A percentile compares a stretch with the other conserved stretches of the same genome.
phyloP scores from a whole-genome alignment of 331 rosid species.

The Saraca asoca region DNA sequence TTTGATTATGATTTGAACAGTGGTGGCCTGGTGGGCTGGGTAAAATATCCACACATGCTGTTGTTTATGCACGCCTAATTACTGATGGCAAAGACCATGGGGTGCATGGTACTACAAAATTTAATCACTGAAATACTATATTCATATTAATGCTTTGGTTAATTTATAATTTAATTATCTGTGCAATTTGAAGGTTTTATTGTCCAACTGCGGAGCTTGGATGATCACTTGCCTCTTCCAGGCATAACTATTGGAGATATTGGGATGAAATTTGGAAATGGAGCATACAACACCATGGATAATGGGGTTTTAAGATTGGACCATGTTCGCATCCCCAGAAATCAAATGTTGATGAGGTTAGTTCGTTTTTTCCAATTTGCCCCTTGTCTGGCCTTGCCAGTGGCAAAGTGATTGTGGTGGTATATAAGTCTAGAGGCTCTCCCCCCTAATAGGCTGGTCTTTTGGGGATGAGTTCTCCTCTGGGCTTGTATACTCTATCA shows the following conservation, averaged over 20 bases:
- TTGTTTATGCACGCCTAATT: slow-evolving; percentile 86
- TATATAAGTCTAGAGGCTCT: too few species aligned
- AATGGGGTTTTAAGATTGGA: slow-evolving; percentile 83
- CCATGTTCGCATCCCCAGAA: slow-evolving; percentile 85
- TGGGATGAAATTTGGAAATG: slow-evolving; percentile 93
- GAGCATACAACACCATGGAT: slow-evolving; percentile 92
- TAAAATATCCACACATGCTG: slow-evolving; percentile 80
- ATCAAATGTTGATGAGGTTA: slow-evolving; percentile 95
- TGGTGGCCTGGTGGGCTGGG: slow-evolving; percentile 99
- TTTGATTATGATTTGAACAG: slow-evolving; percentile 51
- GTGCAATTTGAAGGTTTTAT: slow-evolving; percentile 70
- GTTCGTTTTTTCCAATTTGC: slow-evolving; percentile 14
- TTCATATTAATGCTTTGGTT: slow-evolving; percentile 11
- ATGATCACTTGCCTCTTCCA: slow-evolving; percentile 84
- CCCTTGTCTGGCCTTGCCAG: slow-evolving; percentile 10
- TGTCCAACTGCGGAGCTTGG: slow-evolving; percentile 94
- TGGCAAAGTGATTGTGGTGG: too few species aligned
- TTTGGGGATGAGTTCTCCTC: too few species aligned
- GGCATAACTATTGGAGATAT: slow-evolving; percentile 91
- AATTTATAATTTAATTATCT: slow-evolving; percentile 6
- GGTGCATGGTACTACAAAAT: slow-evolving; percentile 71
- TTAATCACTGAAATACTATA: slow-evolving; percentile 19
- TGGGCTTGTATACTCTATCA: too few species aligned
- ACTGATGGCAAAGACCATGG: slow-evolving; percentile 73
- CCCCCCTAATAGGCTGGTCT: too few species aligned